Percentiles rank a stretch among this genome's conserved stretches.
Evolutionary conservation across 306 rosid species (phyloP).

Genomic region (Castanea mollissima): DNA sequence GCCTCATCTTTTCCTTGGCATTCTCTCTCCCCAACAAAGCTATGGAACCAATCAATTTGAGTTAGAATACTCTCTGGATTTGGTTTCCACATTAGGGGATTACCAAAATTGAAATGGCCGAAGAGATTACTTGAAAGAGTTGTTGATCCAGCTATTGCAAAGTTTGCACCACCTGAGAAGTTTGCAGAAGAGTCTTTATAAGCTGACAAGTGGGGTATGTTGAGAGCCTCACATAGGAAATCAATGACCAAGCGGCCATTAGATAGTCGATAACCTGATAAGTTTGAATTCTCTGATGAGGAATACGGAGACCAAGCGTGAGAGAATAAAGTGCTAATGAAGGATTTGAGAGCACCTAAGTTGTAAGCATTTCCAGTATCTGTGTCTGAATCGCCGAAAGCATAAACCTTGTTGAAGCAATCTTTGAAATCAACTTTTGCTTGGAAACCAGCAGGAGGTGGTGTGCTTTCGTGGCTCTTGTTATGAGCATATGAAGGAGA

Average conservation of each 20-base stretch:
- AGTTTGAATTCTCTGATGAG: neutral
- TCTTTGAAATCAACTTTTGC: neutral
- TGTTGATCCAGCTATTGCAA: conserved; percentile 24
- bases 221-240: conserved; percentile 4
- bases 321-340: neutral
- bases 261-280: neutral
- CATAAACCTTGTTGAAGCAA: conserved; percentile 22
- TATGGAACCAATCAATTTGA: conserved; percentile 20
- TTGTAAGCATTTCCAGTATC: conserved; percentile 22
- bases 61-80: conserved; percentile 10
- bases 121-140: neutral
- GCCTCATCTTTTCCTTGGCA: neutral
- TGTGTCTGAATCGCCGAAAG: conserved; percentile 17
- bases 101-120: neutral
- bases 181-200: neutral
- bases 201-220: neutral
- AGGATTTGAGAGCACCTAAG: conserved; percentile 6
- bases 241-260: conserved; percentile 23
- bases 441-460: neutral
- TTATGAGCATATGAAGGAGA: conserved; percentile 6
- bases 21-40: neutral
- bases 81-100: conserved; percentile 14
- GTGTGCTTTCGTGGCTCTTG: neutral
- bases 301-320: neutral
- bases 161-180: conserved; percentile 1